Base-by-base conservation (phyloP, 768 basidiomycete species). In the Agrocybe pediades region DNA sequence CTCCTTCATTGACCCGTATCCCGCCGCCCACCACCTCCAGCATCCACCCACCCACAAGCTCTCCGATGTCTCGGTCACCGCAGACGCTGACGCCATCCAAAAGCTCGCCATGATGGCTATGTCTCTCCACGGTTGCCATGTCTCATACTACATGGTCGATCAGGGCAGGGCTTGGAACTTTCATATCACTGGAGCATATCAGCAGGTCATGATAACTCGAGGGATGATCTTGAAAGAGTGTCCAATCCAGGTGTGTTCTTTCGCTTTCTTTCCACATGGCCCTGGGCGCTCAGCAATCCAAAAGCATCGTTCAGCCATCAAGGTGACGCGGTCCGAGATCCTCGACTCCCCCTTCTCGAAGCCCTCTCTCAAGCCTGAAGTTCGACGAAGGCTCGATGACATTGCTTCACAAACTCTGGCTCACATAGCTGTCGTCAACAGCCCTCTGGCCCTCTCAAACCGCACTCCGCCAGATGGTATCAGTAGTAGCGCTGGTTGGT, bases 351-450 rank as follows among this genome's bases (percentile, higher is more conserved):
- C 85, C 50, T 81, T 86, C 58, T 86, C 86, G 39, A 86, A 88
- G 72, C 91, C 90, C 6, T 69, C 84, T 6, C 80, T 96, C 63
- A 95, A 95, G 69, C 75, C 84, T 0, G 87, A 92, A 59, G 90
- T 95, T 29, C 83, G 89, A 49, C 83, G 84, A 46, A 84, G 87
- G 51, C 82, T 98, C n/a, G 94, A 97, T 69, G 92, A 96, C 65
- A 92, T 98, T 65, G 95, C 95, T 24, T 86, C 88, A 2, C 89
- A 92, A 65, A 95, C 93, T n/a, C 77, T 85, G 55, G 93, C 95
- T 8, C 92, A 95, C 68, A 93, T 98, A 65, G 88, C 94, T 21
- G 94, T 98, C 60, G 89, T 96, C 64, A 95, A 96, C 62, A 88
- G 90, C 52, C 86, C 88, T 43, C 78, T 85, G 53, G 79, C 87